These are phyloP conservation scores for Neonectria faginata DNA, from an alignment of 2,329 filamentous ascomycete species.

Conservation along the genomic window DNA sequence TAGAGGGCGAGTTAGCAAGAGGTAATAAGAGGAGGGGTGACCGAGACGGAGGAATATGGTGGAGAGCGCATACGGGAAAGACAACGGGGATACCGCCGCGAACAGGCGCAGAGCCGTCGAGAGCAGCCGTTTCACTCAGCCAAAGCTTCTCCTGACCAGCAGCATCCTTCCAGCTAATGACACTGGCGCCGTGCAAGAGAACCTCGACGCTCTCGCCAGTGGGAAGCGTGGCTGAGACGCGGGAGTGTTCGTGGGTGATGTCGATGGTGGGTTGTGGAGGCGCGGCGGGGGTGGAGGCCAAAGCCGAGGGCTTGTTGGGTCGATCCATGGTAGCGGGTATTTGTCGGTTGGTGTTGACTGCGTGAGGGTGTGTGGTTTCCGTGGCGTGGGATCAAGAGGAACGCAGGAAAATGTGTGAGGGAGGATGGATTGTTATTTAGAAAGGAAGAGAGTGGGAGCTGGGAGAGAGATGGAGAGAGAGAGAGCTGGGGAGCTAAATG, in stretches of 20 bases:
- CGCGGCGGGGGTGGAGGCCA: constrained; percentile 78
- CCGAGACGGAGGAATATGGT: not conserved
- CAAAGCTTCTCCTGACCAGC: constrained; percentile 86
- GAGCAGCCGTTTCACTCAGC: constrained; percentile 80
- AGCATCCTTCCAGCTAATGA: constrained; percentile 91
- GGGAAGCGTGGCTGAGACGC: constrained; percentile 83
- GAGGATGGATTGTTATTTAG: not conserved
- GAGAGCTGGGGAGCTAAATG: constrained; percentile 10
- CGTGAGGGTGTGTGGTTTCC: not conserved
- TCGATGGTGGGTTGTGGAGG: constrained; percentile 82
- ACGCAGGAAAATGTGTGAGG: not conserved
- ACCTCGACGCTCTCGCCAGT: constrained; percentile 89
- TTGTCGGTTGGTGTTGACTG: not conserved
- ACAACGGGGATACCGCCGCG: constrained; percentile 92
- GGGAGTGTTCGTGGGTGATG: constrained; percentile 76
- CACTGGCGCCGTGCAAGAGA: constrained; percentile 90
- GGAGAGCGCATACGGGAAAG: constrained; percentile 79
- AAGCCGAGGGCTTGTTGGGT: constrained; percentile 82
- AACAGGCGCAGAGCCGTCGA: constrained; percentile 91
- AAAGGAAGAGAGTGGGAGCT: not conserved
- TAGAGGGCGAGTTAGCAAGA: constrained; percentile 47
- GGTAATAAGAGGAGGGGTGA: not conserved
- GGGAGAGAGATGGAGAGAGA: constrained; percentile 2
- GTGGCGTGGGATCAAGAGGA: not conserved
- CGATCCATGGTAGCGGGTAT: constrained; percentile 71